Evolutionary conservation across 2,329 filamentous ascomycete genomes (phyloP).

Genomic region (Ilyonectria destructans): DNA sequence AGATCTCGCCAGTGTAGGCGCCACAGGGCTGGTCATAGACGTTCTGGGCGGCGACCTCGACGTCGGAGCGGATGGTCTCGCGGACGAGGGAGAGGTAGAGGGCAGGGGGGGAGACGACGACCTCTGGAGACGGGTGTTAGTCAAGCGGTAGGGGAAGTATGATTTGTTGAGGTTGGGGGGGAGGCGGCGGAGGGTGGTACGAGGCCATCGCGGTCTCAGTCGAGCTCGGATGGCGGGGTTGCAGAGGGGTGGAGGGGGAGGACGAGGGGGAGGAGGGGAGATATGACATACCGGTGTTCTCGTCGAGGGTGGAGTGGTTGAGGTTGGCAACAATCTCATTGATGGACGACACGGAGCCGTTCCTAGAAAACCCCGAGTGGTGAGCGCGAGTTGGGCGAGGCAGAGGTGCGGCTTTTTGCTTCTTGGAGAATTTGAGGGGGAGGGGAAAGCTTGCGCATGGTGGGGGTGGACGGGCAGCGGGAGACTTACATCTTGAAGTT

Average conservation of each 20-base stretch:
- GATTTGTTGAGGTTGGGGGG: neutral
- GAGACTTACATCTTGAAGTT: conserved; percentile 97
- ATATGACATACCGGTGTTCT: conserved; percentile 76
- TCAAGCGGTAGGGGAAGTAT: neutral
- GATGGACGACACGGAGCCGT: conserved; percentile 91
- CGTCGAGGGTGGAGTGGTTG: conserved; percentile 87
- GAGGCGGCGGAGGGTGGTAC: conserved; percentile 12
- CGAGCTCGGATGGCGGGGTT: conserved; percentile 18
- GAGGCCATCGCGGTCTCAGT: conserved; percentile 33
- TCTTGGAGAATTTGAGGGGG: conserved; percentile 36
- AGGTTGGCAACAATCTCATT: conserved; percentile 92
- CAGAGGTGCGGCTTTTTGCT: conserved; percentile 51
- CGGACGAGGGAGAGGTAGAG: conserved; percentile 93
- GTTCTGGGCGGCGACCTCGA: conserved; percentile 96
- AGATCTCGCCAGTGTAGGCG: conserved; percentile 98
- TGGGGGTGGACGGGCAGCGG: conserved; percentile 33
- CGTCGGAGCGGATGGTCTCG: conserved; percentile 80
- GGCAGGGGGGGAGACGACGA: conserved; percentile 92
- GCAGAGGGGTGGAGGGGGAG: neutral
- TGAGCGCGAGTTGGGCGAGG: conserved; percentile 32
- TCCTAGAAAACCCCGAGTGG: conserved; percentile 72
- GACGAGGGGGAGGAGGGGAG: conserved; percentile 10
- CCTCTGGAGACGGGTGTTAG: conserved; percentile 72
- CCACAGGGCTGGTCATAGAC: conserved; percentile 98
- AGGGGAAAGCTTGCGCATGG: conserved; percentile 37